phyloP scores from a whole-genome alignment of 2,329 filamentous ascomycete species.

The Claviceps pazoutovae region DNA sequence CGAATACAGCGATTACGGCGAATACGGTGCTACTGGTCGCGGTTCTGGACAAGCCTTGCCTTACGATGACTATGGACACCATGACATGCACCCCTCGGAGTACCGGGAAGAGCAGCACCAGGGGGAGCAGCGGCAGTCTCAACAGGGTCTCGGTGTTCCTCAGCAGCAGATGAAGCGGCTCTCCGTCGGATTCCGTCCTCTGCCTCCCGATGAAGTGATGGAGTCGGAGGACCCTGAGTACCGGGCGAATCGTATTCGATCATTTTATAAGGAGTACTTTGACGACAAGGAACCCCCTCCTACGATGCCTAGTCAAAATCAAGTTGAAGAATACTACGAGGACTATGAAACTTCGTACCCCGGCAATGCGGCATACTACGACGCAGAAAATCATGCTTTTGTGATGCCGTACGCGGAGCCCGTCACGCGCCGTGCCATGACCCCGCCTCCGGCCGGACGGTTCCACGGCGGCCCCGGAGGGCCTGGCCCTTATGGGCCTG shows the following conservation, averaged over 20 bases:
- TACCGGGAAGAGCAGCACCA: slow-evolving; percentile 14
- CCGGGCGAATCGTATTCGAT: slow-evolving; percentile 89
- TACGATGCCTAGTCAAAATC: slow-evolving; percentile 18
- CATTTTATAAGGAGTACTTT: slow-evolving; percentile 99
- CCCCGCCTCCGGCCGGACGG: slow-evolving; percentile 59
- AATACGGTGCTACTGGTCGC: slow-evolving; percentile 6
- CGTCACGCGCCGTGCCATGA: slow-evolving; percentile 84
- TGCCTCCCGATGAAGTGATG: slow-evolving; percentile 70
- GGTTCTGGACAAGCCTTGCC: slow-evolving; percentile 4
- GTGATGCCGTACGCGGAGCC: slow-evolving; percentile 76
- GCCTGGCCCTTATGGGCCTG: slow-evolving; percentile 15
- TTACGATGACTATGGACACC: slow-evolving; percentile 10
- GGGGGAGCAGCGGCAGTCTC: slow-evolving; percentile 18
- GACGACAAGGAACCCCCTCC: slow-evolving; percentile 55
- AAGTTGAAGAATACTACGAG: slow-evolving; percentile 46
- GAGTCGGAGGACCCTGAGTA: slow-evolving; percentile 83
- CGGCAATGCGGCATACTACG: slow-evolving; percentile 52
- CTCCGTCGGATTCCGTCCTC: slow-evolving; percentile 65
- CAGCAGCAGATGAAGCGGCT: slow-evolving; percentile 41
- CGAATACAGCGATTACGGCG: no score
- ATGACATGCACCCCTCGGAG: slow-evolving; percentile 17
- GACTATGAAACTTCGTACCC: slow-evolving; percentile 61
- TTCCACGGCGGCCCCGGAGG: slow-evolving; percentile 24
- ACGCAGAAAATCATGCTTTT: slow-evolving; percentile 55
- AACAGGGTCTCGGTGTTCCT: slow-evolving; percentile 36